Conservation (phyloP, 352 stramenopile genomes). For the Phytopythium aichiense region DNA sequence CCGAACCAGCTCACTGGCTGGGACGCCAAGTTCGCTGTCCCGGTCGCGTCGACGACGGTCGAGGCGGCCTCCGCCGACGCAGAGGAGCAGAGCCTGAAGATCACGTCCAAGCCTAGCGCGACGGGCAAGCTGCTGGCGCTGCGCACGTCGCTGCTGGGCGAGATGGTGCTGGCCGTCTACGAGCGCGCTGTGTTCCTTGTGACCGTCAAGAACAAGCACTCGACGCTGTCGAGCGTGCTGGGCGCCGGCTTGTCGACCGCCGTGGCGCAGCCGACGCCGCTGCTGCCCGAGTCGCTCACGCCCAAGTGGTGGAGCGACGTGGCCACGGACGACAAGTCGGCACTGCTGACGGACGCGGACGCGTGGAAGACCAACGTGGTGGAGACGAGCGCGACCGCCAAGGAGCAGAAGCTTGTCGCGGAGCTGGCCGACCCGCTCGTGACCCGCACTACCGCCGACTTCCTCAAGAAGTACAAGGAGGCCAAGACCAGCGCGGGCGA, state of each 20-base stretch:
- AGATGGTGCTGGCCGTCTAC: conserved; percentile 56
- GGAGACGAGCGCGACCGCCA: conserved; percentile 26
- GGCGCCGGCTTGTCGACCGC: conserved; percentile 24
- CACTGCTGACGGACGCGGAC: conserved; percentile 18
- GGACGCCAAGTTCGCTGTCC: conserved; percentile 74
- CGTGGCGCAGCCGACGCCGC: conserved; percentile 11
- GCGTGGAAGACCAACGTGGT: conserved; percentile 52
- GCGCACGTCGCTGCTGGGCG: conserved; percentile 44
- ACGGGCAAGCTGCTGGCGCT: conserved; percentile 47
- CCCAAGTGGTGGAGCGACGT: conserved; percentile 42
- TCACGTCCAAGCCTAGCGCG: conserved; percentile 16
- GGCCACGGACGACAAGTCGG: conserved; percentile 22
- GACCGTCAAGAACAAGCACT: conserved; percentile 67
- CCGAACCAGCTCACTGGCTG: conserved; percentile 46
- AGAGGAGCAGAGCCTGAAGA: conserved; percentile 16
- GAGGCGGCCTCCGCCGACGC: conserved; percentile 23
- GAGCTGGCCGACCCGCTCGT: conserved; percentile 39
- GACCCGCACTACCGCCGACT: conserved; percentile 35
- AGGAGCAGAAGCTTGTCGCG: conserved; percentile 50
- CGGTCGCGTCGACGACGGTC: conserved; percentile 49
- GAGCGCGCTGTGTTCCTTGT: conserved; percentile 63
- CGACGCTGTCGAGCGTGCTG: conserved; percentile 65
- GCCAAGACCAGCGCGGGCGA: conserved; percentile 13
- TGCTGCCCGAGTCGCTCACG: conserved; percentile 33
- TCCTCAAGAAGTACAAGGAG: conserved; percentile 46